Conservation (phyloP, 2,329 filamentous ascomycete species). For the Botryotinia calthae region DNA sequence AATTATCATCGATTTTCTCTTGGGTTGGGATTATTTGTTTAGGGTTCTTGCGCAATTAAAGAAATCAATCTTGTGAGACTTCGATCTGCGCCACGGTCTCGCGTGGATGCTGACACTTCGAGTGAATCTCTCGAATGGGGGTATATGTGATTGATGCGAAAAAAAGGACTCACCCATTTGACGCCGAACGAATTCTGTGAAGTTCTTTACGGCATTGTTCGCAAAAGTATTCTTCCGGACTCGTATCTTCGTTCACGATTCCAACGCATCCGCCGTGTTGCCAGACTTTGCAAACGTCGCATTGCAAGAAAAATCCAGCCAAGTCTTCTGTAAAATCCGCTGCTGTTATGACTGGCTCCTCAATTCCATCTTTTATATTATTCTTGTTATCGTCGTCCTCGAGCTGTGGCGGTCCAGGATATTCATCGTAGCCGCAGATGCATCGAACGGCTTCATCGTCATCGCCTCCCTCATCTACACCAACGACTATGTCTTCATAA, state of each 20-base stretch:
- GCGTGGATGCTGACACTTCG: constrained; percentile 33
- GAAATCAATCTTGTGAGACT: constrained; percentile 38
- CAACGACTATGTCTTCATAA: constrained; percentile 47
- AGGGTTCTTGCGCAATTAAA: constrained; percentile 24
- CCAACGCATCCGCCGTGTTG: constrained; percentile 97
- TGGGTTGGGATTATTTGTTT: constrained; percentile 18
- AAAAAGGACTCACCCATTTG: constrained; percentile 70
- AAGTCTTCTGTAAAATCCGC: constrained; percentile 67
- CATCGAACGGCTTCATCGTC: constrained; percentile 95
- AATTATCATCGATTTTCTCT: constrained; percentile 21
- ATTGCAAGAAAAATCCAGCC: constrained; percentile 95
- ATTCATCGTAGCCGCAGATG: constrained; percentile 91
- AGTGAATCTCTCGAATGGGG: constrained; percentile 26
- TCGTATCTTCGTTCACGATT: constrained; percentile 89
- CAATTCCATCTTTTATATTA: constrained; percentile 55
- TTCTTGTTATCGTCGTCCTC: constrained; percentile 55
- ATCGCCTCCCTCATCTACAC: constrained; percentile 66
- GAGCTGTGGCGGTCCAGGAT: constrained; percentile 71
- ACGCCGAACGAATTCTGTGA: constrained; percentile 76
- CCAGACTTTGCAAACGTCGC: constrained; percentile 97
- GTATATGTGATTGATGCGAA: constrained; percentile 10
- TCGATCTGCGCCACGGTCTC: constrained; percentile 38
- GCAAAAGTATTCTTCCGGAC: constrained; percentile 96
- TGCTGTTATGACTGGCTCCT: constrained; percentile 55
- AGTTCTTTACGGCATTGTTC: constrained; percentile 90